Percentiles rank a stretch among this genome's conserved stretches.
phyloP scores from a whole-genome alignment of 2,329 filamentous ascomycete species.

The Knoxdaviesia capensis region DNA sequence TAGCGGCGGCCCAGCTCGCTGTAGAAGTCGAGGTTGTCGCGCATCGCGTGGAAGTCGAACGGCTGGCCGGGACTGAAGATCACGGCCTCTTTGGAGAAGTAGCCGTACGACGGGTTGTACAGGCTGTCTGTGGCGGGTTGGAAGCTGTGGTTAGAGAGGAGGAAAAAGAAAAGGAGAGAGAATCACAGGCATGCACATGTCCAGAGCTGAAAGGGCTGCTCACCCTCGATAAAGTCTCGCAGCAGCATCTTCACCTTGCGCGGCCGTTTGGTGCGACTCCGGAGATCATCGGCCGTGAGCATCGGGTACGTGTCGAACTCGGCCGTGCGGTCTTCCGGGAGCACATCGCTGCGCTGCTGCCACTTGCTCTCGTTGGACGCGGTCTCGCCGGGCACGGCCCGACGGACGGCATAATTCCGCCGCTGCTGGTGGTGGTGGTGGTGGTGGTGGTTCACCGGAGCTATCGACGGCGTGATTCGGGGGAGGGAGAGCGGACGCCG shows the following conservation, averaged over 20 bases:
- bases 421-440: conserved; percentile 9
- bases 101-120: conserved; percentile 88
- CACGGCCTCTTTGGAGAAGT: conserved; percentile 89
- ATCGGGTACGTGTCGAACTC: conserved; percentile 70
- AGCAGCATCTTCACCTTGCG: conserved; percentile 89
- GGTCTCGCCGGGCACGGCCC: background rate
- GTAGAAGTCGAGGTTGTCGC: conserved; percentile 76
- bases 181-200: background rate
- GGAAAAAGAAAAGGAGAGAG: background rate
- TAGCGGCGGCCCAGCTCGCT: conserved; percentile 58
- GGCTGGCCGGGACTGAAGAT: conserved; percentile 88
- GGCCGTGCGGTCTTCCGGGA: conserved; percentile 55
- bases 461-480: conserved; percentile 10
- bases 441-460: conserved; percentile 2
- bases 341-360: conserved; percentile 64
- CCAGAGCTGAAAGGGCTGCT: too few relatives aligned
- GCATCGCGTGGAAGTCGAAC: conserved; percentile 66
- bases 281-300: conserved; percentile 66
- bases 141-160: conserved; percentile 11
- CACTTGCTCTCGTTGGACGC: conserved; percentile 47
- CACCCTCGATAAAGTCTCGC: conserved; percentile 91
- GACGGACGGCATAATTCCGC: conserved; percentile 9
- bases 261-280: conserved; percentile 53
- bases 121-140: conserved; percentile 48
- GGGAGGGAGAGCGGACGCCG: background rate